Base-by-base conservation (phyloP, 163 green algal genomes). In the Scenedesmus sp. region DNA sequence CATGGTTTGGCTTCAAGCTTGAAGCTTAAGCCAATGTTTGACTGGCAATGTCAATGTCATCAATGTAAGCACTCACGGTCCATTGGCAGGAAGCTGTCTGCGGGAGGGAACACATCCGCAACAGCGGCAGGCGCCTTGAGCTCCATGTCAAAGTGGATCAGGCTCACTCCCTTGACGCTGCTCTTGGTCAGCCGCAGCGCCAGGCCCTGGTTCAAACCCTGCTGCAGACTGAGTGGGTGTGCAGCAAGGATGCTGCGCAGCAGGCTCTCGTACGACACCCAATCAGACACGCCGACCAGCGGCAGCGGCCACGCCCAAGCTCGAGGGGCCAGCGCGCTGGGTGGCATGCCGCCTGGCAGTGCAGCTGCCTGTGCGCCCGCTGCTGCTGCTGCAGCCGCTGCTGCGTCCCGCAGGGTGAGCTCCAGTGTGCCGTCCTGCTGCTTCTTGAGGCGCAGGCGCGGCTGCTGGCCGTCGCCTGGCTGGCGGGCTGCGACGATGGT, bases 381-480 rank as follows among this genome's bases (percentile, higher is more conserved):
- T 46, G 80, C 84, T 24, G 88, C 88, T 35, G 88, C 88, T 24
- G 80, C 80, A 5, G 88, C 88, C 33, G 59, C 80, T 33, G 83
- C 88, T 22, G 80, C 9, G n/a, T 83, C 81, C 3, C 88, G 80
- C 0, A 65, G 81, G 30, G 16, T 44, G 37, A 95, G 18, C 44
- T 95, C 93, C 13, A 95, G 49, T 0, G 91, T 93, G 20, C 83
- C 91, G 24, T 82, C 91, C 37, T 59, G 70, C 61, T 78, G 49
- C 61, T 82, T 72, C 49, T 85, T 90, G 56, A 92, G 70, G 44
- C 89, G 87, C 49, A 95, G 93, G 15, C 85, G 84, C 33, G 86
- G 91, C 15, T 81, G 30, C 30, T 65, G n/a, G 6, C 24, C 51
- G 1, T 84, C 59, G 13, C 33, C 65, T 9, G 83, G 83, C 78